Evolutionary conservation across 2,329 filamentous ascomycete genomes (phyloP), one percentile per base, ranked within the genome.

Genomic region (Blastomyces silverae): DNA sequence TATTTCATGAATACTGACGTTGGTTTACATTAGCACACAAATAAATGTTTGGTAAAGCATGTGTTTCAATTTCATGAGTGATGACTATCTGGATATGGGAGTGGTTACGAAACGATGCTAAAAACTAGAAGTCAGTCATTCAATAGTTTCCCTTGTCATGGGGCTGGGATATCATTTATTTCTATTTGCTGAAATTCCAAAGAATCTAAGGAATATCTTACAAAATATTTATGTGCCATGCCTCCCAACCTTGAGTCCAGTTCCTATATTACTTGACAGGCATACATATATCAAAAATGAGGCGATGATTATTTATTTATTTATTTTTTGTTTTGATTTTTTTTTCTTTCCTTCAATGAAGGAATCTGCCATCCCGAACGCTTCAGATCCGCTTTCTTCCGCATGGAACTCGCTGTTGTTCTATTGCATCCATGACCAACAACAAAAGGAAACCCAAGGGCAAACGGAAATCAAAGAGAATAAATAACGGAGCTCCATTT

Each of bases 1-100:
- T 46, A 37, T 61, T 46, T 15, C 55, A 11, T 20, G 13, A 17
- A 20, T 52, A 28, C 50, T 57, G 22, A 61, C 46, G 22, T 46
- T 31, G 53, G 17, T 50, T 37, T 44, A 44, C 44, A 17, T 60
- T 25, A 68, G 67, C 66, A 46, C 66, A 68, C 57, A 69, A 67
- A 64, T 66, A 65, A 58, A 42, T 5, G 34, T 42, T 37, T 6
- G 1, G 10, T 13, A 58, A 22, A 17, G n/a, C 31, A 10, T 2
- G n/a, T 22, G n/a, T 58, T 10, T 42, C 34, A 2, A 42, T 39
- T 58, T 58, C 1, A 58, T 58, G 34, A 58, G n/a, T 25, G 55
- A 58, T 39, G 34, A 15, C 34, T 58, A 42, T 15, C 4, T 39
- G 31, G 55, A 42, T 7, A 22, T 5, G n/a, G 4, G n/a, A 52